Evolutionary conservation across 164 flowering plant species (phyloP).

Genomic region (Dillenia suffruticosa): DNA sequence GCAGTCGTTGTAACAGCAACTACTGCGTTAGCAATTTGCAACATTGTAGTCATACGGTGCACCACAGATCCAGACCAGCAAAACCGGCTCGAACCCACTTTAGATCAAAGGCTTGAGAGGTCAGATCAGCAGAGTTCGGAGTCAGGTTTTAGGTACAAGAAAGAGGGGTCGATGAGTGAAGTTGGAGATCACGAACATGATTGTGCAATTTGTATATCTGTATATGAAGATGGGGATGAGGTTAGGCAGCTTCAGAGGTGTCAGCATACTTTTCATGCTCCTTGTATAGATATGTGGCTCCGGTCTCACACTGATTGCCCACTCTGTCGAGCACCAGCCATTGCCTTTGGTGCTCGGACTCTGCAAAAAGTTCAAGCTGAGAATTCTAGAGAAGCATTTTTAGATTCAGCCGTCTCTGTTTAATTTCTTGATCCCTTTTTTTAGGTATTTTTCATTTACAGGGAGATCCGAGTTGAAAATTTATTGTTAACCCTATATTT

Average conservation of each 20-base stretch:
- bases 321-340: slow-evolving; percentile 23
- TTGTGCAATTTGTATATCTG: slow-evolving; percentile 34
- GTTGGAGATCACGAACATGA: slow-evolving; percentile 9
- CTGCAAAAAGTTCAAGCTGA: background rate
- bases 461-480: background rate
- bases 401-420: slow-evolving; percentile 8
- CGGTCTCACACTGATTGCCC: slow-evolving; percentile 37
- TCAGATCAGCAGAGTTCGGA: too few relatives aligned
- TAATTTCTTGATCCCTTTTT: background rate
- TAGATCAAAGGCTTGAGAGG: too few relatives aligned
- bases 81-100: too few relatives aligned
- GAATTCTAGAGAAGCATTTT: slow-evolving; percentile 11
- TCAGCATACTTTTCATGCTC: slow-evolving; percentile 29
- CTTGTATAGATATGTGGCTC: slow-evolving; percentile 40
- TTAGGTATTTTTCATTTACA: background rate
- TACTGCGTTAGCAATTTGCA: slow-evolving; percentile 35
- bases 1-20: slow-evolving; percentile 42
- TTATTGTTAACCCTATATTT: background rate
- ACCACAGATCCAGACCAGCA: background rate
- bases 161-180: slow-evolving; percentile 4
- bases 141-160: slow-evolving; percentile 32
- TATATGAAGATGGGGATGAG: slow-evolving; percentile 39
- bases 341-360: too few relatives aligned
- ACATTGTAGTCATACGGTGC: slow-evolving; percentile 39
- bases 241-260: slow-evolving; percentile 26